Evolutionary conservation across 805 yeast species (phyloP).

Genomic region (Starmerella gropengiesseri): DNA sequence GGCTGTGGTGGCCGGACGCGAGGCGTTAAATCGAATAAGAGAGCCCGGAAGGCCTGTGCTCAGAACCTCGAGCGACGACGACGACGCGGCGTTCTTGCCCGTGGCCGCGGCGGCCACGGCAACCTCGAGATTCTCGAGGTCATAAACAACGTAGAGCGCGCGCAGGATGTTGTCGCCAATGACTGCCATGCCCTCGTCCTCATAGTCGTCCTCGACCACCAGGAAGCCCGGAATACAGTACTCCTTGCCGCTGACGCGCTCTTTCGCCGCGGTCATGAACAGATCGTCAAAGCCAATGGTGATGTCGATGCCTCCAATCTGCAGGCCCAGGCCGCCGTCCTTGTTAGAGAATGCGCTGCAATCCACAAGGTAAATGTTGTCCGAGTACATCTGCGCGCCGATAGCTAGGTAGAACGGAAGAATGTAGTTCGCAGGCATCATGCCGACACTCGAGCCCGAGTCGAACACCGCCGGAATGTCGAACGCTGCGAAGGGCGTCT

Average conservation of each 20-base stretch:
- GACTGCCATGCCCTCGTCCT: conserved; percentile 26
- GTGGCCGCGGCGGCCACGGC: conserved; percentile 37
- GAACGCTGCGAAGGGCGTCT: conserved; percentile 9
- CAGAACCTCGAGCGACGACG: neutral
- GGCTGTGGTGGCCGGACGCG: too few species aligned
- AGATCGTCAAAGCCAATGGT: conserved; percentile 13
- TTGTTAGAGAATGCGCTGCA: neutral
- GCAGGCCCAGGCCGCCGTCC: neutral
- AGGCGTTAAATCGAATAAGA: neutral
- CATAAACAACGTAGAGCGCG: conserved; percentile 46
- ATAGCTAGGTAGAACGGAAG: conserved; percentile 14
- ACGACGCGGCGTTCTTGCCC: neutral
- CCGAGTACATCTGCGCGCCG: conserved; percentile 12
- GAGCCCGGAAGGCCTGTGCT: conserved; percentile 3
- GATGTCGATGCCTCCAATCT: conserved; percentile 20
- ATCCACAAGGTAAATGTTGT: conserved; percentile 6
- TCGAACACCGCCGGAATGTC: conserved; percentile 32
- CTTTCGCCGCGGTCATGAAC: conserved; percentile 5
- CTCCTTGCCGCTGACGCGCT: neutral
- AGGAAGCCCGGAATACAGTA: conserved; percentile 7
- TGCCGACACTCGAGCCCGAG: conserved; percentile 43
- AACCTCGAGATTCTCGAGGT: conserved; percentile 43
- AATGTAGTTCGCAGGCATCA: conserved; percentile 32
- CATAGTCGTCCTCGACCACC: conserved; percentile 1
- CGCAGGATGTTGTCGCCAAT: conserved; percentile 50